These are phyloP conservation scores for Dipodascopsis tothii DNA, from an alignment of 805 yeast species.

Conservation along the genomic window DNA sequence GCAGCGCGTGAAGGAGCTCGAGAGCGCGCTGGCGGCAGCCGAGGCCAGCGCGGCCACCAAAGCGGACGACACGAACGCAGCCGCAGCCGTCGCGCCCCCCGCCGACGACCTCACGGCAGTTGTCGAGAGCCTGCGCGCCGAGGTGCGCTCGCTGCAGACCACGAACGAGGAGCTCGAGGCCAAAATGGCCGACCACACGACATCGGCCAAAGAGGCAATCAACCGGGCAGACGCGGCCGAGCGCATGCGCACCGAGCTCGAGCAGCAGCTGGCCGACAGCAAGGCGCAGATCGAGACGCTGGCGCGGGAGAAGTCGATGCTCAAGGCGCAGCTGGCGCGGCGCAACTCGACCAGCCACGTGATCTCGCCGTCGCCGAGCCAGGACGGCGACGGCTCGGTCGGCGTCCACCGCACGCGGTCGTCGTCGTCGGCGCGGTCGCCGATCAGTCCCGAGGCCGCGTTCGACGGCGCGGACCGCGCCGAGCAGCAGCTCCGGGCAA, in stretches of 20 bases:
- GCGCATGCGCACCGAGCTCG: background rate
- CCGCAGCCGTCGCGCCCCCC: too few species aligned
- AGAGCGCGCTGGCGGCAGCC: too few species aligned
- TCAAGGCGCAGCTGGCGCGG: background rate
- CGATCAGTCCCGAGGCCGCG: background rate
- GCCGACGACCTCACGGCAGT: too few species aligned
- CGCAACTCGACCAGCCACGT: background rate
- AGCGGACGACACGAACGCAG: too few species aligned
- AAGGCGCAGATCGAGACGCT: background rate
- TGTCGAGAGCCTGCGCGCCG: background rate
- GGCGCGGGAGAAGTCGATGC: background rate
- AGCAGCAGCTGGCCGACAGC: background rate
- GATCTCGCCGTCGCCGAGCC: background rate
- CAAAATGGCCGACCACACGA: background rate
- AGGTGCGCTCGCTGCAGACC: slow-evolving; percentile 4
- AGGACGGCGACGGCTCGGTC: too few species aligned
- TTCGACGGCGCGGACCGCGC: background rate
- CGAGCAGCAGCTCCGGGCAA: background rate
- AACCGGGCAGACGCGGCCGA: background rate
- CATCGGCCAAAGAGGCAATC: background rate
- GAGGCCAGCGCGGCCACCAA: too few species aligned
- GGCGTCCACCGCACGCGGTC: too few species aligned
- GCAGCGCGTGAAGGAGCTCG: too few species aligned
- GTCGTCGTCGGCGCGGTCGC: background rate
- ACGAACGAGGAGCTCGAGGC: slow-evolving; percentile 6